Percentiles rank a stretch among this genome's conserved stretches.
Evolutionary conservation across 139 green algal genomes (phyloP).

Genomic region (Chlorella vulgaris): DNA sequence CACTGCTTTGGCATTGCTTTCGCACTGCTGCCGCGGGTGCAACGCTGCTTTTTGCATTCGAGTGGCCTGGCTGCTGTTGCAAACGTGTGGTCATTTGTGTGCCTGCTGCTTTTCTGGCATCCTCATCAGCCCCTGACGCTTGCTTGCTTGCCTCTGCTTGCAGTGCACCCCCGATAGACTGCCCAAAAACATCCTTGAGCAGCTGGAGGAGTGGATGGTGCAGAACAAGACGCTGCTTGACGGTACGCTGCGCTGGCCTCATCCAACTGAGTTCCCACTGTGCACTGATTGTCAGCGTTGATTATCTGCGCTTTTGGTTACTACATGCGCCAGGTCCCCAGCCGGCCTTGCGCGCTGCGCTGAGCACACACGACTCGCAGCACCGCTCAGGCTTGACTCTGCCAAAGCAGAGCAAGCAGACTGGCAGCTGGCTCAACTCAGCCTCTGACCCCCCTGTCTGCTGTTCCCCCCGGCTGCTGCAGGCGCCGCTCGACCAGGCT

Average conservation of each 20-base stretch:
- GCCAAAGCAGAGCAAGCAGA: no score
- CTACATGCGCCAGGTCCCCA: no score
- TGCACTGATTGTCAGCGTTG: neutral
- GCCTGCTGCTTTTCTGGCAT: neutral
- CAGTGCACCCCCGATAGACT: conserved; percentile 31
- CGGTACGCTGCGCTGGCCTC: no score
- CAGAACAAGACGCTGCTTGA: conserved; percentile 28
- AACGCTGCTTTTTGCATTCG: neutral
- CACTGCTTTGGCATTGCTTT: no score
- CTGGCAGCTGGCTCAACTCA: no score
- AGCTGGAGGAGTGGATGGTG: conserved; percentile 32
- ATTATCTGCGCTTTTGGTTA: no score
- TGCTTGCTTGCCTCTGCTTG: neutral
- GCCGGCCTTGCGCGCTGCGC: no score
- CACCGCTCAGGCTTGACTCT: no score
- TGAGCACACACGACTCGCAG: no score
- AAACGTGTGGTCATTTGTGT: neutral
- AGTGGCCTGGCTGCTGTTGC: neutral
- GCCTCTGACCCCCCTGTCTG: no score
- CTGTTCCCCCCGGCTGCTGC: neutral
- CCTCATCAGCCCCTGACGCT: no score
- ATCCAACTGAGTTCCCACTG: neutral
- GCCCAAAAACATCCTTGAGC: conserved; percentile 24
- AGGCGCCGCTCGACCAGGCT: conserved; percentile 22
- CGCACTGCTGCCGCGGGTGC: no score